Percentiles rank a stretch among this genome's conserved stretches.
phyloP scores from a whole-genome alignment of 2,329 filamentous ascomycete species.

The Curvularia spicifera region DNA sequence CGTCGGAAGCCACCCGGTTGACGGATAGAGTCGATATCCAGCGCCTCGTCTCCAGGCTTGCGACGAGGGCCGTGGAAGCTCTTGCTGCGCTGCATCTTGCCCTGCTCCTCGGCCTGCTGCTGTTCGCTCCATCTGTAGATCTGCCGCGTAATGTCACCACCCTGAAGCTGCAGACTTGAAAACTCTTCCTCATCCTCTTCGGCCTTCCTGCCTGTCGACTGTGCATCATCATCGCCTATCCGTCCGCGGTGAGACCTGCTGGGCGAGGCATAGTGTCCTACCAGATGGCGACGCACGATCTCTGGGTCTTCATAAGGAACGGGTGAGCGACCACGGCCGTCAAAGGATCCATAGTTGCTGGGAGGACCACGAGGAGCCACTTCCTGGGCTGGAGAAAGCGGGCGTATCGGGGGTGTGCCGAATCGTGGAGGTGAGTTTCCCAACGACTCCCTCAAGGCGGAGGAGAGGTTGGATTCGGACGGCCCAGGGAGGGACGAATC shows the following conservation, averaged over 20 bases:
- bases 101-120: conserved; percentile 70
- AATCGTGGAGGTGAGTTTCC: conserved; percentile 73
- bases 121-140: conserved; percentile 98
- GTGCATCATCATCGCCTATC: conserved; percentile 35
- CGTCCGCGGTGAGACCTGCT: conserved; percentile 40
- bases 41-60: conserved; percentile 76
- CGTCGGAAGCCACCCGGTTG: conserved; percentile 92
- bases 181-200: conserved; percentile 72
- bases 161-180: conserved; percentile 89
- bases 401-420: conserved; percentile 61
- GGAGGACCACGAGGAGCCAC: conserved; percentile 62
- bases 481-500: conserved; percentile 72
- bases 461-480: conserved; percentile 85
- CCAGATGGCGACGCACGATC: conserved; percentile 90
- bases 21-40: conserved; percentile 89
- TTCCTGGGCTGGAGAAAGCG: conserved; percentile 61
- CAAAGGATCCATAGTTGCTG: conserved; percentile 86
- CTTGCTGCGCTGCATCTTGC: conserved; percentile 76
- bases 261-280: conserved; percentile 51
- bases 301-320: conserved; percentile 85
- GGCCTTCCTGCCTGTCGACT: conserved; percentile 53
- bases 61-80: conserved; percentile 83
- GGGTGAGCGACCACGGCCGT: conserved; percentile 64
- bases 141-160: conserved; percentile 90
- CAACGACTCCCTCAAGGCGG: conserved; percentile 78